Percentiles rank a stretch among this genome's conserved stretches.
These are phyloP conservation scores for Crepidotus variabilis DNA, from an alignment of 768 basidiomycete species.

Conservation along the genomic window DNA sequence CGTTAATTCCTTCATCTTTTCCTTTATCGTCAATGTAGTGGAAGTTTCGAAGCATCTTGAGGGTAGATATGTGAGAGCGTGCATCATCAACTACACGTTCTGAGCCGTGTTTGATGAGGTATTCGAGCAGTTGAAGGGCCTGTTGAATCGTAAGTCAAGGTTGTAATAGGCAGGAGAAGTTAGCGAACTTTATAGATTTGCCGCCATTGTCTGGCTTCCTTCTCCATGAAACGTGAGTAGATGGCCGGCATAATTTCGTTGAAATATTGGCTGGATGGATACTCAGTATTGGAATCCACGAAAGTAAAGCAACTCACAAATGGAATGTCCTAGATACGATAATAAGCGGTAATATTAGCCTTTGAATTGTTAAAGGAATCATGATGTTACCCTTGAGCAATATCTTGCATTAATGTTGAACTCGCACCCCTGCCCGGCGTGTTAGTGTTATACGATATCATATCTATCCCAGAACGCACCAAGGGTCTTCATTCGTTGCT, in stretches of 20 bases:
- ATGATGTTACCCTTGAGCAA: slow-evolving; percentile 78
- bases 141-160: slow-evolving; percentile 22
- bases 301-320: slow-evolving; percentile 57
- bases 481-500: slow-evolving; percentile 97
- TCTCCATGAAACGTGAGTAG: slow-evolving; percentile 94
- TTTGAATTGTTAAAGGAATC: background rate
- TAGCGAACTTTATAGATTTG: slow-evolving; percentile 91
- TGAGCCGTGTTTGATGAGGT: slow-evolving; percentile 93
- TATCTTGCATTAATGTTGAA: slow-evolving; percentile 97
- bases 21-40: slow-evolving; percentile 99
- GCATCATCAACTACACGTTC: slow-evolving; percentile 98
- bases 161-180: background rate
- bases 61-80: slow-evolving; percentile 86
- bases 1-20: slow-evolving; percentile 97
- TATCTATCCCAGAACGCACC: slow-evolving; percentile 51
- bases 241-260: slow-evolving; percentile 99
- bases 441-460: background rate
- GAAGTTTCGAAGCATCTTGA: slow-evolving; percentile 97
- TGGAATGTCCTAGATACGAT: slow-evolving; percentile 77
- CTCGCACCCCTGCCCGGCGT: slow-evolving; percentile 79
- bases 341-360: no score
- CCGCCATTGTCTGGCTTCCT: slow-evolving; percentile 97
- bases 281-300: slow-evolving; percentile 6
- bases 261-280: slow-evolving; percentile 75
- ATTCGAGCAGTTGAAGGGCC: slow-evolving; percentile 92